Base-by-base conservation (phyloP, 1,284 basidiomycete species). In the Cutaneotrichosporon spelunceum region DNA sequence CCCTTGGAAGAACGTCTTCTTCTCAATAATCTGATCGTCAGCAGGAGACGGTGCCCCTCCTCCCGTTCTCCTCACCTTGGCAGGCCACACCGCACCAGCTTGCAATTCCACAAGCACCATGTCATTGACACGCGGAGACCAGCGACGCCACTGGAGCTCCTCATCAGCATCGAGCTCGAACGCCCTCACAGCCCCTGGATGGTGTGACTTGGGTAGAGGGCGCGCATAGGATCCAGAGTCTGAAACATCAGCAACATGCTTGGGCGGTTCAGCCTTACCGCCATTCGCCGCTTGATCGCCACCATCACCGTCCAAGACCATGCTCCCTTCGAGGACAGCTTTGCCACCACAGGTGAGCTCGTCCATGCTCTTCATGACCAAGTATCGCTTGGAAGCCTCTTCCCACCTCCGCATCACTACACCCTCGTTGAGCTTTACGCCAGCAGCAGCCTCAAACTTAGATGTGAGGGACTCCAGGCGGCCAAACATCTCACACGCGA, bases 321-420 rank as follows among this genome's bases (percentile, higher is more conserved):
- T 63, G 34, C 11, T 33, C 34, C 50, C 65, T 57, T 63, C 62
- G 26, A 26, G 56, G 24, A 30, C 45, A 27, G 36, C 16, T 30
- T 62, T 47, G 59, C 56, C 56, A 44, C 36, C 49, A 13, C 76
- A 78, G 11, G 67, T 67, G 10, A 78, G 60, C 49, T 72, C 73
- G 36, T 75, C 71, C 69, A 78, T 72, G 49, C 73, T 70, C 65
- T 72, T 75, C 71, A 76, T 77, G 19, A 76, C 68, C 69, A 68
- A 71, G 55, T 75, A 76, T 39, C 76, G 50, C 62, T 73, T 76
- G 29, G 73, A 70, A 3, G 75, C 76, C 53, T 78, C 76, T 14
- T 77, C 74, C 75, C 74, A 78, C 30, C 76, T 45, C 2, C 59
- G 58, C 53, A 69, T 68, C 26, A 72, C 64, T 8, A 75, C 71